Evolutionary conservation across 305 asterid species (phyloP), one percentile per base, ranked within the genome.

Genomic region (Striga hermonthica): DNA sequence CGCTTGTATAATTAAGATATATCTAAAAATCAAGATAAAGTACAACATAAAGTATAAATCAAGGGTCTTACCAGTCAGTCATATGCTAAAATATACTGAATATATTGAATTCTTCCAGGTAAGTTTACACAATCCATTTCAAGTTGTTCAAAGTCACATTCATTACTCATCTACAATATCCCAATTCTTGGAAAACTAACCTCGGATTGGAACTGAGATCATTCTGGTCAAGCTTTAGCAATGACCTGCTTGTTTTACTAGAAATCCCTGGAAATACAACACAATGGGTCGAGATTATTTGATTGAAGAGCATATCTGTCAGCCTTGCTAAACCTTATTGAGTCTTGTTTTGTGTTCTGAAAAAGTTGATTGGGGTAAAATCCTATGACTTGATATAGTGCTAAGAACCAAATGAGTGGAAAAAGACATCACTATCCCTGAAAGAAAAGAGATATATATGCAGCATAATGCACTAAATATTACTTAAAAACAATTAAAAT

Each of bases 1-100:
- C 97, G 41, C 95, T 97, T 0, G 95, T 94, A 84, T 97, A 87
- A 74, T 93, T 93, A 72, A 93, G 81, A 76, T 90, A 93, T 10
- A 93, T 72, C 99, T 93, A 78, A 57, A 52, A 78, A 57, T 54
- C 62, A 22, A 22, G 57, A 13, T 71, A 45, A 22, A 49, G 65
- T 41, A 49, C 10, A 63, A 53, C 4, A 36, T 8, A 8, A 50
- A 28, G 38, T 36, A 65, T 66, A 10, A 47, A 38, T 44, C 59
- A 48, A 48, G 5, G 55, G 55, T 12, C 12, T 12, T 48, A 3
- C 54, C 4, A 62, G 40, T 61, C 11, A n/a, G n/a, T n/a, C n/a
- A n/a, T n/a, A 57, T 7, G 6, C 34, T 14, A n/a, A 57, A 52
- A 69, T 31, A 49, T 22, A 59, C 64, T 60, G 50, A n/a, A n/a